Evolutionary conservation across 257 asterid genomes (phyloP).

Genomic region (Solanum medicagineum): DNA sequence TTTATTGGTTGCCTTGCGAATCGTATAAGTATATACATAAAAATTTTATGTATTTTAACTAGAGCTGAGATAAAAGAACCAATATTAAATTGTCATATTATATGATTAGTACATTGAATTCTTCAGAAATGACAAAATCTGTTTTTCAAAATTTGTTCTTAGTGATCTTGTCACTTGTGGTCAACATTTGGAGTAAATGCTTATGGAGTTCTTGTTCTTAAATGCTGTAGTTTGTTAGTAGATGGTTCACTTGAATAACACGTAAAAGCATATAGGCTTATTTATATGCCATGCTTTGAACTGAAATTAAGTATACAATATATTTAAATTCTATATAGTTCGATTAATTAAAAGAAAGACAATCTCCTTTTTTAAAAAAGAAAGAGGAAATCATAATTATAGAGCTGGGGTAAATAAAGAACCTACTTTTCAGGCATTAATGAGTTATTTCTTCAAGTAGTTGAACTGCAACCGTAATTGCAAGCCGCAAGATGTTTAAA

Average conservation of each 20-base stretch:
- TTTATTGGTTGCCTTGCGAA: background rate
- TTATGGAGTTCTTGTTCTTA: background rate
- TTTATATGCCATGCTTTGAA: background rate
- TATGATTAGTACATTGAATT: background rate
- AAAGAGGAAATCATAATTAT: background rate
- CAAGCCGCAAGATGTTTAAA: background rate
- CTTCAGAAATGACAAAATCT: background rate
- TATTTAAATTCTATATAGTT: background rate
- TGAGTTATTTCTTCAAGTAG: background rate
- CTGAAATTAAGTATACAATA: background rate
- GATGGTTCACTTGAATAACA: background rate
- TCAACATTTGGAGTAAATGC: background rate
- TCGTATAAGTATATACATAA: background rate
- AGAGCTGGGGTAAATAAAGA: background rate
- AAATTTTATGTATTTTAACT: background rate
- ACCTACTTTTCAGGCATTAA: background rate
- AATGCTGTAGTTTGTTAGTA: background rate
- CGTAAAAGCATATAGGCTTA: background rate
- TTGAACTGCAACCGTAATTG: background rate
- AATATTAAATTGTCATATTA: background rate
- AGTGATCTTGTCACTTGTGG: background rate
- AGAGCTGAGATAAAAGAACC: background rate
- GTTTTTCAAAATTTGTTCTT: background rate
- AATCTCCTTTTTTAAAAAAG: background rate
- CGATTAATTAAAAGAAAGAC: background rate